Evolutionary conservation across 202 grass and related monocot species (phyloP).

Genomic region (Cymbopogon flexuosus): DNA sequence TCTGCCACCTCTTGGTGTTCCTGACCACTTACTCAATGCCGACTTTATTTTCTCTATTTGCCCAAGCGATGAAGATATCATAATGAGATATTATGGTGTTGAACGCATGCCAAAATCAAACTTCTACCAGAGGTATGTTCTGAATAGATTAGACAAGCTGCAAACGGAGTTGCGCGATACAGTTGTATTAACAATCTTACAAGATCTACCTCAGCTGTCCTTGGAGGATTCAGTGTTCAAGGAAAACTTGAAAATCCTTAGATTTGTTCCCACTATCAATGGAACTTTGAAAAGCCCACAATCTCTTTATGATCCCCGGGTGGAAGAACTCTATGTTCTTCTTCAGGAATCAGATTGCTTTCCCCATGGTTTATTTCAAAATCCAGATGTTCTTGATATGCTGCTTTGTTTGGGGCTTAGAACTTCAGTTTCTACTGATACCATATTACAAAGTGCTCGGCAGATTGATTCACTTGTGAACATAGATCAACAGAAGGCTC

Average conservation of each 20-base stretch:
- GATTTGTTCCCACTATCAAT: constrained; percentile 69
- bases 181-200: constrained; percentile 72
- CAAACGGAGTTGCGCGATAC: constrained; percentile 63
- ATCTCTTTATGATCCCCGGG: constrained; percentile 93
- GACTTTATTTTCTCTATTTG: constrained; percentile 76
- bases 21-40: constrained; percentile 59
- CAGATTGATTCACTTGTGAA: constrained; percentile 82
- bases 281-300: constrained; percentile 70
- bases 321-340: constrained; percentile 90
- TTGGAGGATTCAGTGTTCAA: constrained; percentile 80
- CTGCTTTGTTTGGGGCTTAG: constrained; percentile 74
- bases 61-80: constrained; percentile 68
- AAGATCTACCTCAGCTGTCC: constrained; percentile 86
- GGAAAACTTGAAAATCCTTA: constrained; percentile 68
- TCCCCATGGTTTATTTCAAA: constrained; percentile 65
- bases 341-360: constrained; percentile 89
- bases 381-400: constrained; percentile 88
- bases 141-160: constrained; percentile 64
- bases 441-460: constrained; percentile 75
- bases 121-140: constrained; percentile 69
- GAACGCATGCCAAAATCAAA: constrained; percentile 66
- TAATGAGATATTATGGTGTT: constrained; percentile 79
- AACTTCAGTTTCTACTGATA: constrained; percentile 67
- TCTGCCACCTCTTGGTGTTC: constrained; percentile 67
- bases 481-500: constrained; percentile 82